Evolutionary conservation across 1,284 basidiomycete species (phyloP), one percentile per base, ranked within the genome.

Genomic region (Moniliophthora roreri): DNA sequence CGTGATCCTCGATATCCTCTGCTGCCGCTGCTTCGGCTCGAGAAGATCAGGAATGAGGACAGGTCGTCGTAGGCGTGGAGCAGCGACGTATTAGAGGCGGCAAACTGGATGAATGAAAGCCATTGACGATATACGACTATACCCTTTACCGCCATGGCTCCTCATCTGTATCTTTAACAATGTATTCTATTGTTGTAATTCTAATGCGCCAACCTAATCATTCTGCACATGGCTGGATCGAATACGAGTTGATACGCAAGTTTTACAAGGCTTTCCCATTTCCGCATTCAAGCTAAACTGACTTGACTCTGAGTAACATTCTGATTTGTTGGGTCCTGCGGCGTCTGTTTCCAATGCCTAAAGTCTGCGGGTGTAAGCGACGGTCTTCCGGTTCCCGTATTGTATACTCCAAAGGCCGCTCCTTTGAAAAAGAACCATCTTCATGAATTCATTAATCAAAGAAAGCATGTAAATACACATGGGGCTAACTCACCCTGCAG

Each of bases 1-100:
- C 59, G 65, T 83, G 42, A 82, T 86, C 56, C 60, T 69, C 49
- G 82, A 84, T 60, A 84, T 85, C 52, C 66, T 85, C 3, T 85
- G 83, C 68, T 85, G 83, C 67, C 72, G 78, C 61, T 85, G 81
- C 66, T 73, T 63, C 57, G 72, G 75, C n/a, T 67, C 70, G 10
- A 63, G 75, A 15, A 71, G 76, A 50, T 60, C 66, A n/a, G 62
- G 66, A 2, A 63, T 67, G 16, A 67, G 76, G 32, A 63, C 67
- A 0, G 69, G 71, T 5, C 51, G 57, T 40, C 58, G 64, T 35
- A 63, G 56, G 10, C 9, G 13, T 11, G 15, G 44, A 26, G 28
- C 8, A 23, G 26, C 44, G 3, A 26, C 15, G 13, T 46, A 32
- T 26, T 46, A 26, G 28, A 40, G n/a, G 39, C 16, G 16, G 21